Base-by-base conservation (phyloP, 805 yeast species). In the Saccharomyces eubayanus region DNA sequence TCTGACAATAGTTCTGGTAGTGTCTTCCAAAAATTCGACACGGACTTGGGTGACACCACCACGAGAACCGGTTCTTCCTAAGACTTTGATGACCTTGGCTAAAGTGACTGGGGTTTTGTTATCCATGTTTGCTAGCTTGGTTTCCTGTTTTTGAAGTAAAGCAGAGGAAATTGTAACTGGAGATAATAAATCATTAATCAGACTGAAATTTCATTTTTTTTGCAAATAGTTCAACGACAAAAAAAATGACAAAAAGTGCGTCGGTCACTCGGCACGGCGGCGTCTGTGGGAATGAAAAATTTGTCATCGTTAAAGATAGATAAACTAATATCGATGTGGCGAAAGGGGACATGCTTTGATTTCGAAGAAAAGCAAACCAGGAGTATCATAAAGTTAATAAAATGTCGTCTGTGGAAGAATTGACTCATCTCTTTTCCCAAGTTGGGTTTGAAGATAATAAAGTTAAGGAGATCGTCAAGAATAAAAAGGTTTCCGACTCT, bases 1-100 rank as follows among this genome's bases (percentile, higher is more conserved):
- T 85, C 96, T 88, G 83, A 89, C 95, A 72, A 89, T 89, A 74
- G 94, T 86, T 84, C 96, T 87, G 78, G 94, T 81, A 73, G 91
- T 81, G 77, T 89, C 96, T 74, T 89, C 96, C 76, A 89, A 81
- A 85, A 89, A 89, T 80, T 89, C 96, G 74, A 89, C 96, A 79
- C 96, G 89, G 79, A 89, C 96, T 80, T 89, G 96, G 80, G 96
- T 89, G 79, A 89, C 96, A 84, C 97, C 97, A 87, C 98, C 98
- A 83, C 98, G 92, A 77, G 99, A 92, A 77, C 99, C 99, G 86
- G 99, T 92, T 82, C 99, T 92, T 78, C 98, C 98, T 80, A 92
- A 85, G 78, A 92, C 98, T 84, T 92, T 94, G 81, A 89, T 89
- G 76, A 92, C 99, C 85, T 92, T 92, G 77, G 98, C 99, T 80